Evolutionary conservation across 164 flowering plant genomes (phyloP).

Genomic region (Saururus chinensis): DNA sequence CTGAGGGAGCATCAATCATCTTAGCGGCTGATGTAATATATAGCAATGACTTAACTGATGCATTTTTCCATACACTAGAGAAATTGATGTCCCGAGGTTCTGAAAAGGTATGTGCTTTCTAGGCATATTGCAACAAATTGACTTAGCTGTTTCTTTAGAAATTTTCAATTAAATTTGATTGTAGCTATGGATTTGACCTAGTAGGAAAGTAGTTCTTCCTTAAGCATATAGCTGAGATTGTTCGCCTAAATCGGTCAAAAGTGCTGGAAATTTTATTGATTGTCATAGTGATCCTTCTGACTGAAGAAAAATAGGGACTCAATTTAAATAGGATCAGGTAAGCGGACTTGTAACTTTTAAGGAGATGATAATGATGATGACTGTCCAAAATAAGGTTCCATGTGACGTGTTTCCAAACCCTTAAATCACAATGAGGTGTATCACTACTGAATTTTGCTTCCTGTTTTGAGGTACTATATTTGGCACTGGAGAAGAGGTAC

Average conservation of each 20-base stretch:
- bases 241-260: too few relatives aligned
- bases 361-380: neutral
- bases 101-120: conserved; percentile 41
- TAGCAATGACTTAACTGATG: conserved; percentile 73
- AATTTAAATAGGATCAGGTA: neutral
- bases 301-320: too few relatives aligned
- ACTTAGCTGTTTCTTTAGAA: too few relatives aligned
- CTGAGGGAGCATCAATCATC: conserved; percentile 54
- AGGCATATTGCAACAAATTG: too few relatives aligned
- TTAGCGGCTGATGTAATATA: conserved; percentile 96
- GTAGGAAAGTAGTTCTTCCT: too few relatives aligned
- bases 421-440: neutral
- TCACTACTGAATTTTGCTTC: neutral
- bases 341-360: neutral
- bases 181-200: too few relatives aligned
- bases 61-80: conserved; percentile 47
- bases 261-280: too few relatives aligned
- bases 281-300: too few relatives aligned
- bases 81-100: conserved; percentile 51
- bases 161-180: too few relatives aligned
- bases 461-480: conserved; percentile 51
- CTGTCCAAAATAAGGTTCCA: neutral
- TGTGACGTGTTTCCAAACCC: neutral
- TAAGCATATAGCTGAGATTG: too few relatives aligned
- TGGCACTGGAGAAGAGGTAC: conserved; percentile 87